Base-by-base conservation (phyloP, 2,329 filamentous ascomycete genomes). In the Torrubiella hemipterigena region DNA sequence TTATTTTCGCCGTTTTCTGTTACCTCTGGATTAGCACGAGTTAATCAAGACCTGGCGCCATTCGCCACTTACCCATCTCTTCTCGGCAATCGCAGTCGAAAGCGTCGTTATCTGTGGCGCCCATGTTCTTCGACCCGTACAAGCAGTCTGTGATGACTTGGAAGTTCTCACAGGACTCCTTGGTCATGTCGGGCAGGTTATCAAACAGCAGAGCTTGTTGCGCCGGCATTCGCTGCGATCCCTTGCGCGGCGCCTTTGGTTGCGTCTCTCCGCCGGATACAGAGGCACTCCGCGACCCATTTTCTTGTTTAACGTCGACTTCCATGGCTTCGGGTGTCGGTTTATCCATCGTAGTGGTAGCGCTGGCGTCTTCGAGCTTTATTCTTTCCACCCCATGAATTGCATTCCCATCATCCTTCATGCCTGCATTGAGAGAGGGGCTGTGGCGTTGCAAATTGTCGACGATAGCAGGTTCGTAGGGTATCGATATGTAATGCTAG, bases 51-150 rank as follows among this genome's bases (percentile, higher is more conserved):
- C 41, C 31, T 17, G 30, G 14, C 9, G 14, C 27, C 27, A 36
- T 36, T 30, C 31, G 34, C n/a, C n/a, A 69, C 87, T 67, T 78
- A 95, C 89, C 80, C 82, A 83, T 95, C 61, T 95, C 85, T 59
- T 93, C 84, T 43, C 72, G 67, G 58, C 91, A 98, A 54, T 98
- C 91, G 59, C 91, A 98, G 56, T 95, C 91, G 55, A 96, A 68
- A 37, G 83, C 64, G 56, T 81, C 89, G 59, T 87, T 82, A 49
- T 95, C 89, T 17, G 91, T 93, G 42, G 80, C 81, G 31, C 91
- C 91, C 60, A 96, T 77, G 43, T 82, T 75, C 55, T 93, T 95
- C 42, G 86, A 85, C 32, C 83, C 85, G 57, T 98, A 98, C 20
- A 82, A 79, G 55, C 89, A 96, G 44, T 84, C 74, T 31, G 77